These are phyloP conservation scores for Micromonas pusilla DNA, from an alignment of 139 green algal genomes.

Conservation along the genomic window DNA sequence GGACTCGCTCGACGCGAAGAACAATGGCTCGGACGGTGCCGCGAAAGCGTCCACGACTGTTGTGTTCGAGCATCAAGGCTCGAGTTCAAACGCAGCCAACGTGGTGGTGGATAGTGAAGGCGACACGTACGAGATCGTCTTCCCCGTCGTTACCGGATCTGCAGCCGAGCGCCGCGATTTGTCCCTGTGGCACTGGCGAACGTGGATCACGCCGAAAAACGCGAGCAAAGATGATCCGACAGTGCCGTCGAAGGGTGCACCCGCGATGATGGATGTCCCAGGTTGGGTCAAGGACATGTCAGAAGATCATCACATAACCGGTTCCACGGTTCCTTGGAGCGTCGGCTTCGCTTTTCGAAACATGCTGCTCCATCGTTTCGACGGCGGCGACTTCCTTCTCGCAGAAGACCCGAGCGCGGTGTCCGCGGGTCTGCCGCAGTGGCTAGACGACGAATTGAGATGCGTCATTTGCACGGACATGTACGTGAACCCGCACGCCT, in stretches of 20 bases:
- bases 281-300: no score
- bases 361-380: not conserved
- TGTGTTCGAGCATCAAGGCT: not conserved
- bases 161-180: not conserved
- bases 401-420: not conserved
- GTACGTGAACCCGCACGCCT: not conserved
- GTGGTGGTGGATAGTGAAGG: not conserved
- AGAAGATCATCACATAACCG: not conserved
- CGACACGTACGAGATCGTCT: not conserved
- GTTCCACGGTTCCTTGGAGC: not conserved
- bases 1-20: not conserved
- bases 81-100: not conserved
- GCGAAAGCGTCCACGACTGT: not conserved
- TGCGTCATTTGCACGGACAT: not conserved
- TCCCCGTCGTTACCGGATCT: not conserved
- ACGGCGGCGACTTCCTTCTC: not conserved
- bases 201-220: not conserved
- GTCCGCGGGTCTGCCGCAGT: not conserved
- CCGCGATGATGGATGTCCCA: no score
- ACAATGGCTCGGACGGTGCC: not conserved
- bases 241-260: no score
- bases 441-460: not conserved
- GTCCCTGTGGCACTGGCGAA: not conserved
- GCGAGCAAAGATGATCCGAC: no score
- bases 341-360: not conserved